phyloP scores from a whole-genome alignment of 352 stramenopile species.

The Phytophthora idaei region DNA sequence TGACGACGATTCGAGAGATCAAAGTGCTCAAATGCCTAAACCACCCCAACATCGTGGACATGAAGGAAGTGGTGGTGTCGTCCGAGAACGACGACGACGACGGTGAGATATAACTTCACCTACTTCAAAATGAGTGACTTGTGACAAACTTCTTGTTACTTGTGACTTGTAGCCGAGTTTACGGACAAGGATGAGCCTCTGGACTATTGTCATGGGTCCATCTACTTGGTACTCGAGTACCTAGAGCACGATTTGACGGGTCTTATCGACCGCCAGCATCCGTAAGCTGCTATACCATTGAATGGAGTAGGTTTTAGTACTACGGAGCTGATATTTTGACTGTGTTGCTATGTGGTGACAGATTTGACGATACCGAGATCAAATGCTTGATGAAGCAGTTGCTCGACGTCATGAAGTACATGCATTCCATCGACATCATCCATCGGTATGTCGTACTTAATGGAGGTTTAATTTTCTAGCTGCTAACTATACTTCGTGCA shows the following conservation, averaged over 20 bases:
- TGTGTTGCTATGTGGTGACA: slow-evolving; percentile 24
- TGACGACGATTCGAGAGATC: slow-evolving; percentile 98
- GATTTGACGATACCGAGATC: slow-evolving; percentile 86
- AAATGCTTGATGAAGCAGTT: slow-evolving; percentile 90
- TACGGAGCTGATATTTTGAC: background rate
- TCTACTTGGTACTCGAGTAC: slow-evolving; percentile 90
- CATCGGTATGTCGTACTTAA: slow-evolving; percentile 54
- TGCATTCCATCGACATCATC: slow-evolving; percentile 90
- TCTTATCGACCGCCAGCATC: slow-evolving; percentile 85
- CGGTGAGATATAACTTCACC: slow-evolving; percentile 36
- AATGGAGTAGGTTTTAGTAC: background rate
- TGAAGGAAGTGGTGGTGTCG: slow-evolving; percentile 96
- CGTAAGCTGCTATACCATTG: slow-evolving; percentile 42
- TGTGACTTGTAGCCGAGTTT: slow-evolving; percentile 57
- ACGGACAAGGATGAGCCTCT: slow-evolving; percentile 84
- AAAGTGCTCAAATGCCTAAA: slow-evolving; percentile 98
- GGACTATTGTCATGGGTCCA: slow-evolving; percentile 87
- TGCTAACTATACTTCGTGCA: slow-evolving; percentile 1
- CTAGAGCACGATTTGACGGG: slow-evolving; percentile 90
- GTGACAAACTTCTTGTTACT: slow-evolving; percentile 2
- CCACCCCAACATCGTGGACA: slow-evolving; percentile 95
- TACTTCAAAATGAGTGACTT: background rate
- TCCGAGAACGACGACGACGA: slow-evolving; percentile 87
- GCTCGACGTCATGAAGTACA: slow-evolving; percentile 86
- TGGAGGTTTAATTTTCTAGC: background rate